phyloP scores from a whole-genome alignment of 192 early-diverging fungal genomes.

The Lobosporangium transversale region DNA sequence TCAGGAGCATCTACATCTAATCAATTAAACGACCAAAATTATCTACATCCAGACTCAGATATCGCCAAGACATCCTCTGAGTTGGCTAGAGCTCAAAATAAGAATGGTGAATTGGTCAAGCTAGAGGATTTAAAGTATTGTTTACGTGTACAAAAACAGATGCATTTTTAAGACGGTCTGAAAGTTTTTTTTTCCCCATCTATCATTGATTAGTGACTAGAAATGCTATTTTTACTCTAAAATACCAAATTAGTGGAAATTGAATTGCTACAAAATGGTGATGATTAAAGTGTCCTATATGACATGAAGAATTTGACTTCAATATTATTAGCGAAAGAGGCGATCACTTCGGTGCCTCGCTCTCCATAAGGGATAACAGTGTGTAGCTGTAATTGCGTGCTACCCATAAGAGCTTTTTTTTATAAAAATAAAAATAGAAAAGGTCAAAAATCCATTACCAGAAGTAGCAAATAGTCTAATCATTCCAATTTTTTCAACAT shows the following conservation, averaged over 20 bases:
- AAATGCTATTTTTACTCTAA: not conserved
- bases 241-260: not conserved
- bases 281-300: constrained; percentile 26
- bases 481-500: too few relatives aligned
- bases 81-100: constrained; percentile 24
- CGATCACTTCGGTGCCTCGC: constrained; percentile 29
- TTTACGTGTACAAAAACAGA: constrained; percentile 17
- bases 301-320: constrained; percentile 45
- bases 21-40: too few relatives aligned
- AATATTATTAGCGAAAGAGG: not conserved
- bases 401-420: constrained; percentile 33
- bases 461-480: too few relatives aligned
- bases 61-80: constrained; percentile 22
- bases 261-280: not conserved
- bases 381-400: constrained; percentile 23
- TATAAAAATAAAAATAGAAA: too few relatives aligned
- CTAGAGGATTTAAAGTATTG: constrained; percentile 31
- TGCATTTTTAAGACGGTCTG: not conserved
- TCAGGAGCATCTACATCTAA: constrained; percentile 8
- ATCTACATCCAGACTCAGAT: constrained; percentile 12
- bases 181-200: not conserved
- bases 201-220: not conserved
- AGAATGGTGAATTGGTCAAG: constrained; percentile 30
- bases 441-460: too few relatives aligned
- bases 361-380: constrained; percentile 32